Percentiles rank a stretch among this genome's conserved stretches.
Evolutionary conservation across 805 yeast genomes (phyloP).

Genomic region (Clavispora asparagi): DNA sequence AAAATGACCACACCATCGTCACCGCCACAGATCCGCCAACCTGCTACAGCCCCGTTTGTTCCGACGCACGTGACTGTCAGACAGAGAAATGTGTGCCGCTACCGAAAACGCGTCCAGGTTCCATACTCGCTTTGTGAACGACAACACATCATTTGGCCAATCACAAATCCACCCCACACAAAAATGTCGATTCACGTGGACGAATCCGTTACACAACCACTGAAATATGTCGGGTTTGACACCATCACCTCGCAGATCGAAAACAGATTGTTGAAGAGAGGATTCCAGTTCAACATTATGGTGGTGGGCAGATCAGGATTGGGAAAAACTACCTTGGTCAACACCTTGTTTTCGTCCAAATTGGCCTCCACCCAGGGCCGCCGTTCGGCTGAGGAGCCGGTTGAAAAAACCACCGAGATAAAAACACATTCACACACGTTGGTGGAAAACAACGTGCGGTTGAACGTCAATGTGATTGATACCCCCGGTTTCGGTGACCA

Average conservation of each 20-base stretch:
- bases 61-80: not conserved
- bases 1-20: too few species aligned
- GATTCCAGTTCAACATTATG: constrained; percentile 92
- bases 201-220: constrained; percentile 43
- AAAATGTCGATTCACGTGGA: constrained; percentile 15
- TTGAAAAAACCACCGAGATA: constrained; percentile 83
- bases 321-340: constrained; percentile 89
- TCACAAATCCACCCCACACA: not conserved
- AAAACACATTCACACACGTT: constrained; percentile 64
- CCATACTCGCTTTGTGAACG: not conserved
- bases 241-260: constrained; percentile 95
- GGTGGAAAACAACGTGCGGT: constrained; percentile 80
- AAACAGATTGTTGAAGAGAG: constrained; percentile 82
- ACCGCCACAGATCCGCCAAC: too few species aligned
- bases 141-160: not conserved
- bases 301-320: constrained; percentile 88
- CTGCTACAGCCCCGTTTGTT: too few species aligned
- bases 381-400: constrained; percentile 59
- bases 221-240: constrained; percentile 90
- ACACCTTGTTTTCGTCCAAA: constrained; percentile 83
- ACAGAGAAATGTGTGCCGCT: not conserved
- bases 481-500: constrained; percentile 99
- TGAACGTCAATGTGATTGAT: constrained; percentile 84
- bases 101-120: not conserved
- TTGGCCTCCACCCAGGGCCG: constrained; percentile 74